phyloP scores from a whole-genome alignment of 306 rosid species.

The Cyamopsis tetragonoloba region DNA sequence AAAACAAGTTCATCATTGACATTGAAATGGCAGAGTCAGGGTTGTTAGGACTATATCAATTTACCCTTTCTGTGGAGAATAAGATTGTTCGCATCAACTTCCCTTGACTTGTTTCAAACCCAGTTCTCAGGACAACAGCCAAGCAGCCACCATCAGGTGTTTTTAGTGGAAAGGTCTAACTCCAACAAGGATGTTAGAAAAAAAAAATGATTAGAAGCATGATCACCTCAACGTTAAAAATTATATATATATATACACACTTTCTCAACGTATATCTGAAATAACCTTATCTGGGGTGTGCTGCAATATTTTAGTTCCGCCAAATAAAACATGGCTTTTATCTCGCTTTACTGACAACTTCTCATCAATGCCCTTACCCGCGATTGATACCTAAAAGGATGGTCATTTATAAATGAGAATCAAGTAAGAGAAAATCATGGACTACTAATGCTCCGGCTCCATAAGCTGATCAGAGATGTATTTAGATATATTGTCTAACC shows the following conservation, averaged over 20 bases:
- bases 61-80: conserved; percentile 98
- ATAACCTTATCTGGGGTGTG: conserved; percentile 92
- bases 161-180: conserved; percentile 78
- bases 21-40: not conserved
- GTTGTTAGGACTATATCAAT: conserved; percentile 21
- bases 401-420: conserved; percentile 28
- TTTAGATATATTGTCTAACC: conserved; percentile 7
- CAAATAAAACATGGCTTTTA: conserved; percentile 84
- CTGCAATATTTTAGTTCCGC: conserved; percentile 98
- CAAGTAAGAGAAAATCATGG: not conserved
- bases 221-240: conserved; percentile 16
- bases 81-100: conserved; percentile 98
- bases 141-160: conserved; percentile 97
- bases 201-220: conserved; percentile 21
- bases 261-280: not conserved
- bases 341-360: conserved; percentile 79
- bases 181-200: conserved; percentile 32
- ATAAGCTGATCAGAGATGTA: not conserved
- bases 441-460: not conserved
- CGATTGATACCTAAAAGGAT: conserved; percentile 64
- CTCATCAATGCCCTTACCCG: conserved; percentile 70
- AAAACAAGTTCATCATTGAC: not conserved
- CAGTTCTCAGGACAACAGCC: conserved; percentile 95
- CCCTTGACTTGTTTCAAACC: conserved; percentile 99
- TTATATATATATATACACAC: not conserved